Base-by-base conservation (phyloP, 352 stramenopile species). In the Pythium volutum region DNA sequence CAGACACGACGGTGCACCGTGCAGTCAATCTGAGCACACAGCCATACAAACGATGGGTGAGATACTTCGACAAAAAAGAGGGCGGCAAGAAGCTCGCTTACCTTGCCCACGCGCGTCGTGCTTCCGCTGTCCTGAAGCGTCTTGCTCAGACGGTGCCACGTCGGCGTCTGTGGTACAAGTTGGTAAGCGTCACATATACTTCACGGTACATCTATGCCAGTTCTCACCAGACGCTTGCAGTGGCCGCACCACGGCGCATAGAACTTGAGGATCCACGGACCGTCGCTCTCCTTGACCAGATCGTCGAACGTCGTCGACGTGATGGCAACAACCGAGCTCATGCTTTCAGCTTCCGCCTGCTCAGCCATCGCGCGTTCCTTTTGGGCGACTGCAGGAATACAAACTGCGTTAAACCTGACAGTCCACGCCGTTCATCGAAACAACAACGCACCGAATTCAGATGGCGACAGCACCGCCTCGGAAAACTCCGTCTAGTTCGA, bases 161-260 rank as follows among this genome's bases (percentile, higher is more conserved):
- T 82, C 2, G 71, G 71, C 2, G 71, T 64, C 71, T 77, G 38
- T 23, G 46, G 22, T 26, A 36, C 12, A 47, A 3, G 25, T 38
- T 48, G 18, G 18, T 27, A 6, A 22, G 36, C 1, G 36, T 22
- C 36, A 20, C n/a, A 26, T 33, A 14, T 54, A 18, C 1, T 23
- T 23, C 18, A 56, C 33, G 5, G 16, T 31, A 14, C 27, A 6
- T 22, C n/a, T 43, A n/a, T n/a, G 2, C 7, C 31, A 15, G 11
- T 16, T 61, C 78, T 57, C 68, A 88, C 79, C 51, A 94, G 59
- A n/a, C 81, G 81, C 80, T 98, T 96, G 86, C 93, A 98, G 81
- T 98, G 93, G 50, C 93, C 93, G 65, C 91, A 98, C 91, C 91
- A 98, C 27, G 92, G 93, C 25, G 93, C 93, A 68, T 96, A 97